These are phyloP conservation scores for Yarrowia galli DNA, from an alignment of 1,139 yeast genomes.

Conservation along the genomic window DNA sequence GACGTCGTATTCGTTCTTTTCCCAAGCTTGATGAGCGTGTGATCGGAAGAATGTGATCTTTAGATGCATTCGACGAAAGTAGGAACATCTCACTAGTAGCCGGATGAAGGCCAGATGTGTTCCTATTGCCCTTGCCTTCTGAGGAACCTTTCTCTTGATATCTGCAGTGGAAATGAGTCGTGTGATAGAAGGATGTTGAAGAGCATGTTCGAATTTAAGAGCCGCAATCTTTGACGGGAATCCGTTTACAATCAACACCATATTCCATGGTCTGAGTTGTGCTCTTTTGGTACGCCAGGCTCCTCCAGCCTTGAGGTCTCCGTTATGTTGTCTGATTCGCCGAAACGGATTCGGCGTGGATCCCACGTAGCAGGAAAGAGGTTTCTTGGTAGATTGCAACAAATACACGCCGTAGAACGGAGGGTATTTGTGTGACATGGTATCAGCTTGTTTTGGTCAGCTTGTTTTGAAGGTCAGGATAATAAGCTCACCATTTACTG, in stretches of 20 bases:
- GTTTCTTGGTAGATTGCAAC: slow-evolving; percentile 63
- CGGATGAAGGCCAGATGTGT: slow-evolving; percentile 62
- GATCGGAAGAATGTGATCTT: slow-evolving; percentile 46
- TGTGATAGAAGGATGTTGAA: slow-evolving; percentile 75
- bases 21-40: slow-evolving; percentile 44
- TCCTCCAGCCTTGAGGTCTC: slow-evolving; percentile 66
- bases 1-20: slow-evolving; percentile 44
- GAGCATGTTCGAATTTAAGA: slow-evolving; percentile 74
- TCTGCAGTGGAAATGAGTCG: slow-evolving; percentile 59
- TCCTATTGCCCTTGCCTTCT: slow-evolving; percentile 54
- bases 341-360: slow-evolving; percentile 78
- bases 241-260: slow-evolving; percentile 67
- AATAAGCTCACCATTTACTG: slow-evolving; percentile 2
- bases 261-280: slow-evolving; percentile 76
- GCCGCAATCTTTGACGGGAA: slow-evolving; percentile 77
- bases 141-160: slow-evolving; percentile 42
- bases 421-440: slow-evolving; percentile 44
- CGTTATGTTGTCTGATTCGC: slow-evolving; percentile 79
- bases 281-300: slow-evolving; percentile 67
- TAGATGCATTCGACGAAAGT: slow-evolving; percentile 46
- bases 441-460: too few relatives aligned
- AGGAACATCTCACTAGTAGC: slow-evolving; percentile 53
- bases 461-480: neutral
- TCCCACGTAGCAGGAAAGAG: slow-evolving; percentile 70
- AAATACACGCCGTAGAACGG: slow-evolving; percentile 72